Base-by-base conservation (phyloP, 2,329 filamentous ascomycete species). In the Penicillium sp. region DNA sequence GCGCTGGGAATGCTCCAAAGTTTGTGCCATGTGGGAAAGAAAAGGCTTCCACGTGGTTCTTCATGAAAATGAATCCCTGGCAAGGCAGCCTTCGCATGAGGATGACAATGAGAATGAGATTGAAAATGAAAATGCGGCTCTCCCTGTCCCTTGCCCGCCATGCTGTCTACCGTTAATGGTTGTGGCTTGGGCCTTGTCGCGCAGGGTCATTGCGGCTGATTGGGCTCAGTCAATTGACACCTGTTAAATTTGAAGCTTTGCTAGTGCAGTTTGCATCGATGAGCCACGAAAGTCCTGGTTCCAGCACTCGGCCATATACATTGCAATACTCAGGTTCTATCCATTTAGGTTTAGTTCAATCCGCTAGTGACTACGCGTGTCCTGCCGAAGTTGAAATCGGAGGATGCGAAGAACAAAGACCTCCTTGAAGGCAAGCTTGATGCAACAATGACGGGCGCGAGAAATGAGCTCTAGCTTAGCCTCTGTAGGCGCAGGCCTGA, bases 401-500 rank as follows among this genome's bases (percentile, higher is more conserved):
- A 16, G 34, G 34, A 12, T 21, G 15, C 6, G n/a, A 34, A 36
- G 34, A 38, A 16, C 18, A 38, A n/a, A 9, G n/a, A 21, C 10
- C n/a, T 16, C 34, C 9, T 18, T 38, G 6, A 4, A 21, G 12
- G 21, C 9, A 39, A 21, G 36, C 18, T 21, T 18, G 6, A 9
- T 12, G 18, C 12, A 16, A 39, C 9, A 9, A 28, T 42, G 24
- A 28, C 21, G 4, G 21, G 12, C 16, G 41, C 16, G 18, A 28
- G 12, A 24, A 31, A 9, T 16, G 34, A 26, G 9, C 5, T 6
- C 24, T 7, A 26, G 5, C 7, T 24, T 24, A 10, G 16, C 26
- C 31, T 45, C 39, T 51, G 54, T 42, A 42, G 9, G 21, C 23
- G 47, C 53, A 52, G 58, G n/a, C 56, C 49, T 26, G 51, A 59